phyloP scores from a whole-genome alignment of 2,329 filamentous ascomycete genomes.

The Chaetomium strumarium region DNA sequence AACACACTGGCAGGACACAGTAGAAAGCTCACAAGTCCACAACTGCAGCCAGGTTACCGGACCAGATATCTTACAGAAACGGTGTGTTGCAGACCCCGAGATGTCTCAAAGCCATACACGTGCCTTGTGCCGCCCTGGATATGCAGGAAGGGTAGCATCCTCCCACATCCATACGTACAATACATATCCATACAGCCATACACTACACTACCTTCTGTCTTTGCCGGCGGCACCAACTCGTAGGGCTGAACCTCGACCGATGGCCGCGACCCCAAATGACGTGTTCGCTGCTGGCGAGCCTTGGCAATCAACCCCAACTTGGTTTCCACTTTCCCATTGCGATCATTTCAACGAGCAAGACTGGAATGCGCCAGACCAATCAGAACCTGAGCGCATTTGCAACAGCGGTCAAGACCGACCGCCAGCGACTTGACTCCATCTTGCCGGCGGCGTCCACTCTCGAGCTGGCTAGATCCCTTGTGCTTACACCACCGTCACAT shows the following conservation, averaged over 20 bases:
- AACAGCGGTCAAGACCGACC: not conserved
- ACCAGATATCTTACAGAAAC: too few species aligned
- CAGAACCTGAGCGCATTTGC: slow-evolving; percentile 19
- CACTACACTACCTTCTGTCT: not conserved
- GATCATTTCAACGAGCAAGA: slow-evolving; percentile 6
- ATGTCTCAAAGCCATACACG: too few species aligned
- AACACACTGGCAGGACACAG: too few species aligned
- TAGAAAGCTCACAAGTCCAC: too few species aligned
- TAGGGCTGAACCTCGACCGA: slow-evolving; percentile 11
- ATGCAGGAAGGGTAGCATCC: too few species aligned
- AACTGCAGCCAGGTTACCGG: too few species aligned
- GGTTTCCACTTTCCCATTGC: slow-evolving; percentile 14
- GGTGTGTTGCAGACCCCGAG: too few species aligned
- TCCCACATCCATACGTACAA: not conserved
- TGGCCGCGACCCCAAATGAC: slow-evolving; percentile 8
- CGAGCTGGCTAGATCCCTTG: too few species aligned
- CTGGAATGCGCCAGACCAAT: slow-evolving; percentile 13
- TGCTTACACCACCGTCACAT: not conserved
- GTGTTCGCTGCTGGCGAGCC: slow-evolving; percentile 13
- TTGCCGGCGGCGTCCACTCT: not conserved
- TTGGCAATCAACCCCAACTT: slow-evolving; percentile 12
- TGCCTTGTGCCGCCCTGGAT: too few species aligned
- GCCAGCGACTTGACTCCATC: not conserved
- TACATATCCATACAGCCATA: not conserved
- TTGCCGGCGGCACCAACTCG: slow-evolving; percentile 1